Conservation (phyloP, 2,329 filamentous ascomycete species). For the Fusarium heterosporum region DNA sequence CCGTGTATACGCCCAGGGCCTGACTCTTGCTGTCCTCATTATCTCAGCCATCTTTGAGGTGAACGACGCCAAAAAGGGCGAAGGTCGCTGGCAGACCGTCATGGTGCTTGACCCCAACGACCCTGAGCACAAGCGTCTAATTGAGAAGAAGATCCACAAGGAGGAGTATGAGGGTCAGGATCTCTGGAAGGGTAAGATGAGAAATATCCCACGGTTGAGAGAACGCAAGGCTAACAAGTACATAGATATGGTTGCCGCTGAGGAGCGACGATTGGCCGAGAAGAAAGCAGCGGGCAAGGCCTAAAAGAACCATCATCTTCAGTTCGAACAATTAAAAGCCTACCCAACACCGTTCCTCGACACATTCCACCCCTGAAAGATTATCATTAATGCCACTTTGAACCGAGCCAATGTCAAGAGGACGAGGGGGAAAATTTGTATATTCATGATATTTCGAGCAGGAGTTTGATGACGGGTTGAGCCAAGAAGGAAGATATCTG, state of each 20-base stretch:
- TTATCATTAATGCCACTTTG: background rate
- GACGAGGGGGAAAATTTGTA: conserved; percentile 11
- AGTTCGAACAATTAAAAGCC: background rate
- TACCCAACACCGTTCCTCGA: background rate
- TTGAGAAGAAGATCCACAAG: conserved; percentile 89
- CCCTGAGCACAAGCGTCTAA: conserved; percentile 82
- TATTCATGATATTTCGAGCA: conserved; percentile 4
- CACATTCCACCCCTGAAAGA: conserved; percentile 8
- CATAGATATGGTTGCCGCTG: conserved; percentile 83
- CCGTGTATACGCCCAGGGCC: conserved; percentile 90
- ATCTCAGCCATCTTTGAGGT: conserved; percentile 86
- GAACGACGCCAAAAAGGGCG: conserved; percentile 79
- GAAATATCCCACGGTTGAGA: background rate
- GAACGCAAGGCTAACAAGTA: conserved; percentile 17
- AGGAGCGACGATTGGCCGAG: conserved; percentile 71
- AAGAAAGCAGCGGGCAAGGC: conserved; percentile 50
- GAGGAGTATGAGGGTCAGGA: conserved; percentile 91
- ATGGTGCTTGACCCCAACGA: conserved; percentile 84
- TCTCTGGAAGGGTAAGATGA: conserved; percentile 83
- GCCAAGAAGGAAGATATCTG: background rate
- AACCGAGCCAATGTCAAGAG: conserved; percentile 6
- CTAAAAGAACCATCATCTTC: conserved; percentile 13
- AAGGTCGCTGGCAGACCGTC: conserved; percentile 85
- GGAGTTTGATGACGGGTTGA: conserved; percentile 7
- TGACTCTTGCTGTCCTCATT: conserved; percentile 86